phyloP scores from a whole-genome alignment of 106 monocot species.

The Gastrodia elata region DNA sequence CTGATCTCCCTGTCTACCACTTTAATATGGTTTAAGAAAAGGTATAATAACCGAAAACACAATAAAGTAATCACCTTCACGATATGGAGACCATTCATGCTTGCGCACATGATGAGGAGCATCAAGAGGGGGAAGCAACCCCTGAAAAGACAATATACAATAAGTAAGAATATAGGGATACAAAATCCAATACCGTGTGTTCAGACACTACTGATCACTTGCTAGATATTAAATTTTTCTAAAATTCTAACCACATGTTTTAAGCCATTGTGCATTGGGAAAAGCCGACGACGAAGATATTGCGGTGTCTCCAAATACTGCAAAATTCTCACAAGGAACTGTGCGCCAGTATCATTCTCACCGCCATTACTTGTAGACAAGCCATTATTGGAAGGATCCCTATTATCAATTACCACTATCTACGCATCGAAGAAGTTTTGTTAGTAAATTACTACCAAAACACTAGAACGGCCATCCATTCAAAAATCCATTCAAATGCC shows the following conservation, averaged over 20 bases:
- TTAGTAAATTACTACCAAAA: conserved; percentile 6
- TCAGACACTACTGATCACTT: background rate
- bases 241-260: conserved; percentile 60
- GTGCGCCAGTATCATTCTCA: conserved; percentile 50
- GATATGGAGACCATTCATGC: conserved; percentile 90
- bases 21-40: background rate
- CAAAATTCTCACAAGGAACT: conserved; percentile 67
- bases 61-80: conserved; percentile 52
- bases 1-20: background rate
- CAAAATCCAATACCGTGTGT: background rate
- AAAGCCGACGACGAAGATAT: conserved; percentile 70
- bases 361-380: conserved; percentile 16
- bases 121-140: conserved; percentile 94
- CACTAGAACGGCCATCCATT: background rate
- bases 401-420: conserved; percentile 87
- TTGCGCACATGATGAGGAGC: conserved; percentile 97
- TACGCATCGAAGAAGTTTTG: conserved; percentile 19
- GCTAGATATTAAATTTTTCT: background rate
- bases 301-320: conserved; percentile 91
- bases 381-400: conserved; percentile 21
- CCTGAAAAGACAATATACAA: conserved; percentile 28
- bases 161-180: too few relatives aligned
- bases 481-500: background rate
- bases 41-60: background rate
- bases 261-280: conserved; percentile 73